Conservation (phyloP, 768 basidiomycete genomes). For the Termitomyces sp. region DNA sequence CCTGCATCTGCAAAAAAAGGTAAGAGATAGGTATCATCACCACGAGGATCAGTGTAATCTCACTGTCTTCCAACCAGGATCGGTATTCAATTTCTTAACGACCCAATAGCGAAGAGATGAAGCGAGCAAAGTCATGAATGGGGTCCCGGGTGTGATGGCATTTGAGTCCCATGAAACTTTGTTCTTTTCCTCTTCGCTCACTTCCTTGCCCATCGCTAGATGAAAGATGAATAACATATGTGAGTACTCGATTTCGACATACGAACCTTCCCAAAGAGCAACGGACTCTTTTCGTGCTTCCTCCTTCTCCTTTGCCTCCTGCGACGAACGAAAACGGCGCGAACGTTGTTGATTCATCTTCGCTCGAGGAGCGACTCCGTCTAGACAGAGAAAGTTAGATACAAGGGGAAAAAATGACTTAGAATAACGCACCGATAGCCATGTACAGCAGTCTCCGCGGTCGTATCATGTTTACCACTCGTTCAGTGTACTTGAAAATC, state of each 20-base stretch:
- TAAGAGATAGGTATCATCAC: not conserved
- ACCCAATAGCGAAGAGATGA: constrained; percentile 93
- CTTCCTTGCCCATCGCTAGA: constrained; percentile 89
- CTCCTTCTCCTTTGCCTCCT: constrained; percentile 94
- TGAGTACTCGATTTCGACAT: not conserved
- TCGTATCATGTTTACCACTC: constrained; percentile 94
- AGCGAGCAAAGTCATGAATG: constrained; percentile 94
- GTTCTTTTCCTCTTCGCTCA: constrained; percentile 76
- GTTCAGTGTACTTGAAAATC: constrained; percentile 93
- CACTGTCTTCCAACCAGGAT: constrained; percentile 94
- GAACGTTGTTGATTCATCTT: constrained; percentile 99
- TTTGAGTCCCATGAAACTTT: constrained; percentile 96
- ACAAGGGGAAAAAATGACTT: not conserved
- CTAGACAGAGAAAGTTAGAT: constrained; percentile 30
- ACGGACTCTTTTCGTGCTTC: constrained; percentile 81
- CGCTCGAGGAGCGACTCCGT: constrained; percentile 95
- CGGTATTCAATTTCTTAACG: constrained; percentile 88
- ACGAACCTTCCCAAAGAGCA: constrained; percentile 76
- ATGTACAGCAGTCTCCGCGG: constrained; percentile 95
- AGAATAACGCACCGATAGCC: constrained; percentile 76
- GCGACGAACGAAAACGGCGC: constrained; percentile 89
- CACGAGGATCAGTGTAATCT: constrained; percentile 18
- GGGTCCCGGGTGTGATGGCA: constrained; percentile 97
- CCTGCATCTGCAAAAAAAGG: constrained; percentile 60
- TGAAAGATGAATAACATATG: not conserved